Evolutionary conservation across 805 yeast genomes (phyloP).

Genomic region (Hanseniaspora occidentalis): DNA sequence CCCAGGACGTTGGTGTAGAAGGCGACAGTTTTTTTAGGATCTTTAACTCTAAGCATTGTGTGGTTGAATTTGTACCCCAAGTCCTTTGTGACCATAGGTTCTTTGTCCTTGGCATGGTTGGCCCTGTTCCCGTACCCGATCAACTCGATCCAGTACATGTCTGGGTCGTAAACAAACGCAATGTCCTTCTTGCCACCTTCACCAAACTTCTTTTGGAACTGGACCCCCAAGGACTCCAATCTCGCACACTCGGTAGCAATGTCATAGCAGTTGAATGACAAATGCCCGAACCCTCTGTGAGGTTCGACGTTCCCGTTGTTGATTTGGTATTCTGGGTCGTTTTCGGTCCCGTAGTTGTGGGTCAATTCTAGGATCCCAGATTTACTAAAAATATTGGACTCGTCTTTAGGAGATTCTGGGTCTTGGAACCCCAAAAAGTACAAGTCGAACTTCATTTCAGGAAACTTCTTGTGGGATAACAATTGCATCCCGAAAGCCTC

Average conservation of each 20-base stretch:
- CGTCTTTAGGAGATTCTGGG: slow-evolving; percentile 23
- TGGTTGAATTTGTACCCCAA: slow-evolving; percentile 50
- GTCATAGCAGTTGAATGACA: slow-evolving; percentile 78
- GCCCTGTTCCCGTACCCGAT: slow-evolving; percentile 38
- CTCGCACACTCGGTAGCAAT: slow-evolving; percentile 47
- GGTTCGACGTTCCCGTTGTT: slow-evolving; percentile 82
- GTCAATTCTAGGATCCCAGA: slow-evolving; percentile 73
- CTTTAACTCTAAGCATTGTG: slow-evolving; percentile 86
- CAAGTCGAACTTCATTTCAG: slow-evolving; percentile 47
- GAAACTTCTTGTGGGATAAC: slow-evolving; percentile 37
- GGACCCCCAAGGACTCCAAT: slow-evolving; percentile 52
- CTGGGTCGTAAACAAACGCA: slow-evolving; percentile 92
- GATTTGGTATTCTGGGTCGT: slow-evolving; percentile 39
- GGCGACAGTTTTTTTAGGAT: slow-evolving; percentile 58
- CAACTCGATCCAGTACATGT: slow-evolving; percentile 94
- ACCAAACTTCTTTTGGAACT: slow-evolving; percentile 66
- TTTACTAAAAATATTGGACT: slow-evolving; percentile 17
- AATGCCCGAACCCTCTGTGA: slow-evolving; percentile 86
- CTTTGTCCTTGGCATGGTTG: slow-evolving; percentile 7
- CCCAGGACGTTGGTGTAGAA: slow-evolving; percentile 78
- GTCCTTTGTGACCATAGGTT: slow-evolving; percentile 8
- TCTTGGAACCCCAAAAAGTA: slow-evolving; percentile 46
- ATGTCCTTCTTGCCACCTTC: slow-evolving; percentile 91
- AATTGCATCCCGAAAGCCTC: slow-evolving; percentile 63
- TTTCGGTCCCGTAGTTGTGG: slow-evolving; percentile 66